Evolutionary conservation across 345 rosid species (phyloP), one percentile per base, ranked within the genome.

Genomic region (Euphorbia peplus): DNA sequence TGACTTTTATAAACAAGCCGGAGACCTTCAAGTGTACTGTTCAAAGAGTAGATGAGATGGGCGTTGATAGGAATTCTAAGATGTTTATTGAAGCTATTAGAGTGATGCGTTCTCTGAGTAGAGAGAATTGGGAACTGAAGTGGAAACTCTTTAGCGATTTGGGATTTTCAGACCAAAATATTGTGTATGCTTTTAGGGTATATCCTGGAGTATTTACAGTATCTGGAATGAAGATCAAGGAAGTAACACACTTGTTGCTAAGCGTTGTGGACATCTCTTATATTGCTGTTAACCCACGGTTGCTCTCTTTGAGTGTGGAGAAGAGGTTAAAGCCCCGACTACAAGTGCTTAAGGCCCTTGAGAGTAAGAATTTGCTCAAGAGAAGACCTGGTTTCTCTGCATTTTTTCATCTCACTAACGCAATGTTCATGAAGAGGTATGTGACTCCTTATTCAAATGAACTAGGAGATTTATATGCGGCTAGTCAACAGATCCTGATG

Each of bases 381-480:
- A 44, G 14, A 44, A 44, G 50, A 44, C 50, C 50, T 64, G 50
- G 72, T 26, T 29, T 77, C 70, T 6, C 12, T 58, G 8, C 64
- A 14, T 8, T 80, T 53, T 66, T 19, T 55, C 75, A 44, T 72
- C n/a, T 70, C 3, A 1, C 72, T 18, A 24, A 70, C 15, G 56
- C 5, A 22, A 26, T 2, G 42, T 83, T 83, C 59, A 9, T 59
- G 19, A 21, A 29, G 12, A 75, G 22, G 44, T 72, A 29, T 60
- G 83, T 75, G 63, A 48, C 37, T 63, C 82, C 82, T 44, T 69
- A 66, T 30, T 66, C 48, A 21, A 24, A 61, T 61, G 64, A 61
- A 32, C 37, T 32, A 32, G 37, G 37, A 32, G 37, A 32, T 32
- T 32, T 32, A 6, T 32, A 32, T 32, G 37, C 6, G 37, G 37